phyloP scores from a whole-genome alignment of 2,329 filamentous ascomycete species.

The Chaetoscypha palmicola region DNA sequence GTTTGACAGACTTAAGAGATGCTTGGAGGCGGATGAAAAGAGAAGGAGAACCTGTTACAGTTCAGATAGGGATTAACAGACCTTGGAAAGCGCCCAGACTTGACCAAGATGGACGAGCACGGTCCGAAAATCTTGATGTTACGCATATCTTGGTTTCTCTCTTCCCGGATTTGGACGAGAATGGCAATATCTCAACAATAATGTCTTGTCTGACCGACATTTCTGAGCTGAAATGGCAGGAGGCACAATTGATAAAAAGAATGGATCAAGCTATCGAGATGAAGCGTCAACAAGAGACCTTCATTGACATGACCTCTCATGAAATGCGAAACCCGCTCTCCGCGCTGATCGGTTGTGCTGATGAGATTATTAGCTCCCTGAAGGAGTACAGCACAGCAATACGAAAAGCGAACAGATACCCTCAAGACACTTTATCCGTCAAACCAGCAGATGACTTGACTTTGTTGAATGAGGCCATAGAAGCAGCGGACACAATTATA shows the following conservation, averaged over 20 bases:
- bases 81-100: constrained; percentile 13
- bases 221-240: constrained; percentile 16
- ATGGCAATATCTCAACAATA: constrained; percentile 17
- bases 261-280: constrained; percentile 47
- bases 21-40: constrained; percentile 10
- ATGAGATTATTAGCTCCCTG: constrained; percentile 33
- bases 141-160: constrained; percentile 17
- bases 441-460: not conserved
- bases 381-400: not conserved
- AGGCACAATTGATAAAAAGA: constrained; percentile 31
- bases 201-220: constrained; percentile 10
- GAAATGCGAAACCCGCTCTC: constrained; percentile 70
- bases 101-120: constrained; percentile 13
- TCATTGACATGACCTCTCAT: constrained; percentile 68
- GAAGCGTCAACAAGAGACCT: constrained; percentile 66
- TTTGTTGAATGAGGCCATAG: constrained; percentile 53
- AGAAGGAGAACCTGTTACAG: constrained; percentile 7
- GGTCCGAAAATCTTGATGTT: constrained; percentile 11
- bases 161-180: constrained; percentile 18
- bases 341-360: constrained; percentile 68
- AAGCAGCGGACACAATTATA: constrained; percentile 72
- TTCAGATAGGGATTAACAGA: constrained; percentile 13
- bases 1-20: constrained; percentile 7
- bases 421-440: not conserved
- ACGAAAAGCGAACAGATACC: not conserved